Evolutionary conservation across 495 filamentous ascomycete species (phyloP).

Genomic region (Xylaria cubensis): DNA sequence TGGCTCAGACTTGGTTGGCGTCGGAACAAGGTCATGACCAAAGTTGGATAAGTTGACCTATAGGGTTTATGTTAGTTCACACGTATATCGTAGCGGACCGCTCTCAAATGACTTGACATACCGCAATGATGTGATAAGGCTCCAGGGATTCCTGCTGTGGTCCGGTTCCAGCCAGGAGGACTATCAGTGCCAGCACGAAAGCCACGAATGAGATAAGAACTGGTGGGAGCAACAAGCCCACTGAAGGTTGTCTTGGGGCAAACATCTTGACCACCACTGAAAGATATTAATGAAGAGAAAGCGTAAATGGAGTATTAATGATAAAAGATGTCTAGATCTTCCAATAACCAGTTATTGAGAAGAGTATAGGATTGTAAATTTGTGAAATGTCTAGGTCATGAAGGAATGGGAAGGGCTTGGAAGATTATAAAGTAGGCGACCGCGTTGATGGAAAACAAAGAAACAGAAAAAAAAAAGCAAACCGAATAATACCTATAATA

Average conservation of each 20-base stretch:
- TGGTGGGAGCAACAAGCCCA: slow-evolving; percentile 36
- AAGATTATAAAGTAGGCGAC: slow-evolving; percentile 1
- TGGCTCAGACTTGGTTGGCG: slow-evolving; percentile 33
- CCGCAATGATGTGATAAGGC: slow-evolving; percentile 69
- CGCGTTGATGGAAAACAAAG: slow-evolving; percentile 6
- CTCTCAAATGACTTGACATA: slow-evolving; percentile 45
- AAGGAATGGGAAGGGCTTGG: not conserved
- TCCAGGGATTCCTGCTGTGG: slow-evolving; percentile 56
- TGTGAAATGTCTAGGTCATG: not conserved
- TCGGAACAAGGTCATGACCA: slow-evolving; percentile 56
- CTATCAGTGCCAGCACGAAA: slow-evolving; percentile 72
- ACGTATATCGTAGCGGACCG: not conserved
- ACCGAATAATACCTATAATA: not conserved
- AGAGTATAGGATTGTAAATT: slow-evolving; percentile 9
- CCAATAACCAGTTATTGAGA: slow-evolving; percentile 20
- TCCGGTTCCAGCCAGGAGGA: slow-evolving; percentile 72
- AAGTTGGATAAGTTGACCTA: slow-evolving; percentile 73
- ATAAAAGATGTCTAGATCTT: not conserved
- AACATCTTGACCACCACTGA: slow-evolving; percentile 24
- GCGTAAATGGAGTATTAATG: not conserved
- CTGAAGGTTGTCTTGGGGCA: slow-evolving; percentile 30
- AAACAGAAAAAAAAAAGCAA: not conserved
- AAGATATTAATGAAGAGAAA: slow-evolving; percentile 2
- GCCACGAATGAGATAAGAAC: slow-evolving; percentile 59
- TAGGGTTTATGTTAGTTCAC: slow-evolving; percentile 2